These are phyloP conservation scores for Reutealis trisperma DNA, from an alignment of 345 rosid genomes.

Conservation along the genomic window DNA sequence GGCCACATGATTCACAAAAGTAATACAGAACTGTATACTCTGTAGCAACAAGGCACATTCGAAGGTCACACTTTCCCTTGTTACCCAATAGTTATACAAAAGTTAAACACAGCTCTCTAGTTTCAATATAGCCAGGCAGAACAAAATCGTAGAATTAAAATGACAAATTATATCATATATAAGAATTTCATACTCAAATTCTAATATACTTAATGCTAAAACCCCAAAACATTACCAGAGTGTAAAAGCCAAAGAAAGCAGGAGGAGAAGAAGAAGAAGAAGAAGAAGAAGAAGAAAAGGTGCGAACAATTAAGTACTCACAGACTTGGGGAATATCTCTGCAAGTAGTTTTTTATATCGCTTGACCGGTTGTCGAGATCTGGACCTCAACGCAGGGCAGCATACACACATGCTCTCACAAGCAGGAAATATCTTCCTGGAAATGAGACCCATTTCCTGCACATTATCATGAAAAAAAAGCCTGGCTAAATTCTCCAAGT, in stretches of 20 bases:
- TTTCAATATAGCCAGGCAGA: not conserved
- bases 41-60: not conserved
- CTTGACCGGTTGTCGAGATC: slow-evolving; percentile 98
- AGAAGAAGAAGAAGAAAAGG: not conserved
- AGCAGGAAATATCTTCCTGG: slow-evolving; percentile 90
- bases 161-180: not conserved
- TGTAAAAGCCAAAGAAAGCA: not conserved
- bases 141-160: not conserved
- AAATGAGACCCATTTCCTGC: slow-evolving; percentile 83
- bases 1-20: not conserved
- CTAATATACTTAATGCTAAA: not conserved
- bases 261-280: too few species aligned
- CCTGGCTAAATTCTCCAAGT: not conserved
- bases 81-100: not conserved
- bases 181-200: not conserved
- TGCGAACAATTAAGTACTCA: slow-evolving; percentile 36
- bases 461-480: slow-evolving; percentile 1
- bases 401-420: slow-evolving; percentile 96
- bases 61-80: not conserved
- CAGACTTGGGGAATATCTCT: slow-evolving; percentile 91
- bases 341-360: slow-evolving; percentile 89
- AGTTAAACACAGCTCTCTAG: not conserved
- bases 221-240: slow-evolving; percentile 3
- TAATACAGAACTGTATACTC: not conserved
- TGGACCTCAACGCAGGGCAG: slow-evolving; percentile 96